These are phyloP conservation scores for Meredithiella fracta DNA, from an alignment of 2,329 filamentous ascomycete genomes.

Conservation along the genomic window DNA sequence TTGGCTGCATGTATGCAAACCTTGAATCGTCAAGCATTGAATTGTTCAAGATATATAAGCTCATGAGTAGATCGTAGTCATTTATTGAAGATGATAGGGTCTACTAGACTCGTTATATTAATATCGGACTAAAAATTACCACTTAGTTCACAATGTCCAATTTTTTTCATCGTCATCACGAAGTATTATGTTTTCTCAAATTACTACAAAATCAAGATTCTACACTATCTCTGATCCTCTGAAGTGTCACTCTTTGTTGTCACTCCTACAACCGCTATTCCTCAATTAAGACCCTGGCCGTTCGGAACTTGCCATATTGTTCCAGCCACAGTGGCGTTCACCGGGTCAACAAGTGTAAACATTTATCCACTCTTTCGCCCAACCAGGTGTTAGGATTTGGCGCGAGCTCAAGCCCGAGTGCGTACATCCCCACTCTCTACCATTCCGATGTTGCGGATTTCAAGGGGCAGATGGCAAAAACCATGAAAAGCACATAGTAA, in stretches of 20 bases:
- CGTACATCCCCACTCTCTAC: background rate
- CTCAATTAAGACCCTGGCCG: background rate
- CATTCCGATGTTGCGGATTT: background rate
- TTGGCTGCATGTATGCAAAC: too few relatives aligned
- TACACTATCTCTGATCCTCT: too few relatives aligned
- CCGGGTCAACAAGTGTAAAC: constrained; percentile 12
- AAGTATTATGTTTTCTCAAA: too few relatives aligned
- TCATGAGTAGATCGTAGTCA: too few relatives aligned
- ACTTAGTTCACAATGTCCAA: too few relatives aligned
- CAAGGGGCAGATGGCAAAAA: background rate
- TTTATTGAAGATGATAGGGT: too few relatives aligned
- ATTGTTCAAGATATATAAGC: too few relatives aligned
- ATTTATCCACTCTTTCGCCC: background rate
- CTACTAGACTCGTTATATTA: too few relatives aligned
- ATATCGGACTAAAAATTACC: too few relatives aligned
- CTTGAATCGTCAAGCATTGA: too few relatives aligned
- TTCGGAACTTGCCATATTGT: background rate
- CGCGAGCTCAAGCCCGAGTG: background rate
- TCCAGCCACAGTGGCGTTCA: constrained; percentile 10
- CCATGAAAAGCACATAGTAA: background rate
- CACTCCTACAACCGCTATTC: background rate
- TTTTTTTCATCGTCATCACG: too few relatives aligned
- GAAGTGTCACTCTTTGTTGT: background rate
- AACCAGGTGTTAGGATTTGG: background rate
- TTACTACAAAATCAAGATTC: too few relatives aligned